Percentiles rank a stretch among this genome's conserved stretches.
These are phyloP conservation scores for Magnaporthiopsis incrustans DNA, from an alignment of 2,329 filamentous ascomycete genomes.

Conservation along the genomic window DNA sequence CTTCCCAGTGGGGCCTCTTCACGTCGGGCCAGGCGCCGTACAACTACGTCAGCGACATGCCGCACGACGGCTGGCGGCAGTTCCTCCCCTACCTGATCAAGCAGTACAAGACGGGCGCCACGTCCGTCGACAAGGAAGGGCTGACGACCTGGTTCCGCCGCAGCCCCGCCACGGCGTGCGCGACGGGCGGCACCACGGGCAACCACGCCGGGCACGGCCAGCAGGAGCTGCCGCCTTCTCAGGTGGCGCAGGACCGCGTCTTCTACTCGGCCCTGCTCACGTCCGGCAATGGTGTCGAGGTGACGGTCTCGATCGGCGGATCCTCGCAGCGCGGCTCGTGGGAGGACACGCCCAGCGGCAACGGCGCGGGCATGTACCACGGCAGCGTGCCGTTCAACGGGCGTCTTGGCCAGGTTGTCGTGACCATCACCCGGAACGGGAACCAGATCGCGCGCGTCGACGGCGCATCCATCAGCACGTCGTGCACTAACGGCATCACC, in stretches of 20 bases:
- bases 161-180: background rate
- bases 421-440: background rate
- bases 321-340: background rate
- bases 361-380: constrained; percentile 5
- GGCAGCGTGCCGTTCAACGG: constrained; percentile 7
- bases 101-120: constrained; percentile 19
- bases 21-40: constrained; percentile 27
- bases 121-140: background rate
- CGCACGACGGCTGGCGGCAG: constrained; percentile 37
- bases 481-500: background rate
- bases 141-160: constrained; percentile 1
- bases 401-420: background rate
- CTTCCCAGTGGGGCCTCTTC: constrained; percentile 27
- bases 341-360: background rate
- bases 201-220: constrained; percentile 5
- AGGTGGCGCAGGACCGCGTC: constrained; percentile 6
- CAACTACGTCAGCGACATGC: constrained; percentile 21
- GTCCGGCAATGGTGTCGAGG: background rate
- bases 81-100: constrained; percentile 28
- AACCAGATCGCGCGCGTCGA: constrained; percentile 1
- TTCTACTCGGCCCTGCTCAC: constrained; percentile 7
- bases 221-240: background rate
- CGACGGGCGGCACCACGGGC: constrained; percentile 2
- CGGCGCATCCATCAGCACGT: background rate
- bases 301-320: constrained; percentile 4